Evolutionary conservation across 176 grass and related monocot species (phyloP).

Genomic region (Avena sativa): DNA sequence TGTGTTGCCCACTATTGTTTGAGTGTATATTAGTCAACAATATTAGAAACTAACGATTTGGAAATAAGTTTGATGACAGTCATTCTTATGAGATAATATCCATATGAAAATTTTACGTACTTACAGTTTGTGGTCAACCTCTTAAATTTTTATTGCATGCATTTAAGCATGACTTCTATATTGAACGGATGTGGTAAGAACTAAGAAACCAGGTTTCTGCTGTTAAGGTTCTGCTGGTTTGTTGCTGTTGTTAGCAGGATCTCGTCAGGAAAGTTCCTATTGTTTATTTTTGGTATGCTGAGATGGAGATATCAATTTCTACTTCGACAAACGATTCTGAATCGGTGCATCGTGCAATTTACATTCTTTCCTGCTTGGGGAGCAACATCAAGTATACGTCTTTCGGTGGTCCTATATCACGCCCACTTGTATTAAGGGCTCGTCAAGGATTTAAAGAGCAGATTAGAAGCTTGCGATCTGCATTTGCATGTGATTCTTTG

Average conservation of each 20-base stretch:
- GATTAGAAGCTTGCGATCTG: slow-evolving; percentile 66
- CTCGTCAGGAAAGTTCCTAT: slow-evolving; percentile 71
- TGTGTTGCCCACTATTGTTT: background rate
- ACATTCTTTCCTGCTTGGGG: slow-evolving; percentile 87
- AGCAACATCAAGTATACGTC: slow-evolving; percentile 73
- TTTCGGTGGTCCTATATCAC: slow-evolving; percentile 58
- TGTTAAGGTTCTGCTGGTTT: slow-evolving; percentile 22
- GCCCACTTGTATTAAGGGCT: slow-evolving; percentile 77
- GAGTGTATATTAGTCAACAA: background rate
- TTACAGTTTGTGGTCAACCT: background rate
- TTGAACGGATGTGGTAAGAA: slow-evolving; percentile 3
- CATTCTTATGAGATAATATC: background rate
- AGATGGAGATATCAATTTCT: slow-evolving; percentile 65
- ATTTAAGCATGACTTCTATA: background rate
- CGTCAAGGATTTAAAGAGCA: slow-evolving; percentile 96
- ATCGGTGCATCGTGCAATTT: slow-evolving; percentile 65
- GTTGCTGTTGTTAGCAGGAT: slow-evolving; percentile 59
- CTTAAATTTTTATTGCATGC: background rate
- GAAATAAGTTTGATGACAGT: slow-evolving; percentile 15
- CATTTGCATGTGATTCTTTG: slow-evolving; percentile 54
- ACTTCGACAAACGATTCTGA: slow-evolving; percentile 58
- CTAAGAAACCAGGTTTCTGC: slow-evolving; percentile 14
- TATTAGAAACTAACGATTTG: background rate
- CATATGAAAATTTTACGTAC: background rate
- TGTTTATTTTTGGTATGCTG: slow-evolving; percentile 89